phyloP scores from a whole-genome alignment of 73 alveolate genomes.

The Diophrys appendiculata region DNA sequence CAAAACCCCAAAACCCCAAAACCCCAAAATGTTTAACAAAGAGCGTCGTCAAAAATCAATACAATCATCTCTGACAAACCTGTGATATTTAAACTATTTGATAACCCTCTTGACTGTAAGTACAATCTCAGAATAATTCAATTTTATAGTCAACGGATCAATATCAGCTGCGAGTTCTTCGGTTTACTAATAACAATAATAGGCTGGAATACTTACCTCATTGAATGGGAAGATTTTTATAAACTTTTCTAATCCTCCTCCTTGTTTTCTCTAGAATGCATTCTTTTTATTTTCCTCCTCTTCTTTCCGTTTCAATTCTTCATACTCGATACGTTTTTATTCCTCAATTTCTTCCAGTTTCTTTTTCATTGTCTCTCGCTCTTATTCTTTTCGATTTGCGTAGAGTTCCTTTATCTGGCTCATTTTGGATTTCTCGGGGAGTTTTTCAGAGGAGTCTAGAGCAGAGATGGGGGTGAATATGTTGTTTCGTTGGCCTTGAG shows the following conservation, averaged over 20 bases:
- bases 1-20: constrained; percentile 24
- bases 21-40: background rate
- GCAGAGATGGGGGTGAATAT: no score
- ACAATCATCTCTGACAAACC: background rate
- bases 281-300: no score
- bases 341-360: no score
- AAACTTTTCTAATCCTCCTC: background rate
- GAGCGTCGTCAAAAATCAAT: background rate
- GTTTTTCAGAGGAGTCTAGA: no score
- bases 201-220: background rate
- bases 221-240: background rate
- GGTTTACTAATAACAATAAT: background rate
- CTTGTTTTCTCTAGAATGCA: no score
- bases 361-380: no score
- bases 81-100: background rate
- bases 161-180: background rate
- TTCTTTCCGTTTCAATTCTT: constrained; percentile 3
- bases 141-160: background rate
- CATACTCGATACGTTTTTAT: no score
- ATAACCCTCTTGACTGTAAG: background rate
- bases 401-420: no score
- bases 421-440: no score
- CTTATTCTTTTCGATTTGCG: no score
- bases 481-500: no score
- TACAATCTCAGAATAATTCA: background rate